A percentile compares a stretch with the other conserved stretches of the same genome.
phyloP scores from a whole-genome alignment of 1,139 yeast species.

The Petasospora rhodanensis region DNA sequence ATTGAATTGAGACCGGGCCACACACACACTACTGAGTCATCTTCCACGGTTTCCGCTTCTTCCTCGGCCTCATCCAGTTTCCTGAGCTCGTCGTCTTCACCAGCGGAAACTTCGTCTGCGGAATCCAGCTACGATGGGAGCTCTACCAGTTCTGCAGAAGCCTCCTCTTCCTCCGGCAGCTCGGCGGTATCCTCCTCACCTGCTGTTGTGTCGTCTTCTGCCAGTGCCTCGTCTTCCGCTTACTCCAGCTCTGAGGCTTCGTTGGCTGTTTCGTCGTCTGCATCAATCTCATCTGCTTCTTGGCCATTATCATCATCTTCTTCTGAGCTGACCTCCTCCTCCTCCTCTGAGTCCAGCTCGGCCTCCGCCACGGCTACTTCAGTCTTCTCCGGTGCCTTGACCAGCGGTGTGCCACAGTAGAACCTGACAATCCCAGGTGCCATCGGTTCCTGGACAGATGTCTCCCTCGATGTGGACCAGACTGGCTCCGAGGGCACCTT shows the following conservation, averaged over 20 bases:
- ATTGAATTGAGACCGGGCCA: too few species aligned
- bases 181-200: background rate
- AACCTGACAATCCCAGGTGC: slow-evolving; percentile 5
- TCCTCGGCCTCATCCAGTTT: too few species aligned
- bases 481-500: slow-evolving; percentile 2
- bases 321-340: slow-evolving; percentile 1
- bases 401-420: slow-evolving; percentile 5
- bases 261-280: background rate
- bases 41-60: too few species aligned
- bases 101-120: too few species aligned
- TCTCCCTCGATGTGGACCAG: slow-evolving; percentile 1
- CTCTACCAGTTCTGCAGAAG: slow-evolving; percentile 1
- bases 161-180: background rate
- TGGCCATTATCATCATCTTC: too few species aligned
- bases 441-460: slow-evolving; percentile 6
- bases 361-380: slow-evolving; percentile 3
- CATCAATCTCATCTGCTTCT: too few species aligned
- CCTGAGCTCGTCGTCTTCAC: too few species aligned
- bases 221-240: background rate
- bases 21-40: too few species aligned
- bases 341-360: background rate
- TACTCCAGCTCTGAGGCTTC: background rate
- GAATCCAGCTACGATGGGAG: background rate
- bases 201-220: background rate
- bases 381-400: slow-evolving; percentile 6